Conservation (phyloP, 768 basidiomycete species). For the Phaeolepiota aurea region DNA sequence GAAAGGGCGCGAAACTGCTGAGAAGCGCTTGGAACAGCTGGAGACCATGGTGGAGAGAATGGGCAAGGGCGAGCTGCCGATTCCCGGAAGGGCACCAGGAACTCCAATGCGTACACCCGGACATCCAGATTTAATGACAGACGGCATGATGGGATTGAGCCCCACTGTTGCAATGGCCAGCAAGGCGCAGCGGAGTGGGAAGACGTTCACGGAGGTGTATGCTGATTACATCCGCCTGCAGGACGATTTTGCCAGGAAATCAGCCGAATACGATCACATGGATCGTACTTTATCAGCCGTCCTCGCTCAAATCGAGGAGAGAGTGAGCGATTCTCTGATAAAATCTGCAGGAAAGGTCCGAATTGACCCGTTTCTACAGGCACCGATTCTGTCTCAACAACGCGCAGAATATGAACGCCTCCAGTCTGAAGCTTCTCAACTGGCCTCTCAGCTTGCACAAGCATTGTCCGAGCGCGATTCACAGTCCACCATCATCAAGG, state of each 20-base stretch:
- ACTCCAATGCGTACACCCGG: conserved; percentile 38
- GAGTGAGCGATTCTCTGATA: conserved; percentile 39
- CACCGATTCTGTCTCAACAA: conserved; percentile 86
- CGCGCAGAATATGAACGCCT: conserved; percentile 83
- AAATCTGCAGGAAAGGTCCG: not conserved
- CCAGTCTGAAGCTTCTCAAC: conserved; percentile 68
- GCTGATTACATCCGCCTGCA: conserved; percentile 83
- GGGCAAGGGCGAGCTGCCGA: conserved; percentile 63
- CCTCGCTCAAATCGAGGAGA: conserved; percentile 85
- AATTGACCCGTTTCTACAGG: conserved; percentile 35
- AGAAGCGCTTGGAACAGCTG: conserved; percentile 64
- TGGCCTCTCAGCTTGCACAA: conserved; percentile 71
- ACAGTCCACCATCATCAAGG: conserved; percentile 44
- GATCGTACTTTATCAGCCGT: conserved; percentile 73
- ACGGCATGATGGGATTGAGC: conserved; percentile 64
- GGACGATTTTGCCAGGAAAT: conserved; percentile 71
- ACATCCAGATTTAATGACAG: conserved; percentile 31
- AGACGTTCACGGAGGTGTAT: conserved; percentile 93
- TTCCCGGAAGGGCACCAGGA: conserved; percentile 38
- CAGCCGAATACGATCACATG: conserved; percentile 78
- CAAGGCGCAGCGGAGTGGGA: conserved; percentile 71
- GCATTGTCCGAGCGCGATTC: conserved; percentile 72
- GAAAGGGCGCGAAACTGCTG: conserved; percentile 57
- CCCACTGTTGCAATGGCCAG: conserved; percentile 86
- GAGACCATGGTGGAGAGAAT: conserved; percentile 66